Evolutionary conservation across 1,139 yeast genomes (phyloP).

Genomic region (Suhomyces choctaworum): DNA sequence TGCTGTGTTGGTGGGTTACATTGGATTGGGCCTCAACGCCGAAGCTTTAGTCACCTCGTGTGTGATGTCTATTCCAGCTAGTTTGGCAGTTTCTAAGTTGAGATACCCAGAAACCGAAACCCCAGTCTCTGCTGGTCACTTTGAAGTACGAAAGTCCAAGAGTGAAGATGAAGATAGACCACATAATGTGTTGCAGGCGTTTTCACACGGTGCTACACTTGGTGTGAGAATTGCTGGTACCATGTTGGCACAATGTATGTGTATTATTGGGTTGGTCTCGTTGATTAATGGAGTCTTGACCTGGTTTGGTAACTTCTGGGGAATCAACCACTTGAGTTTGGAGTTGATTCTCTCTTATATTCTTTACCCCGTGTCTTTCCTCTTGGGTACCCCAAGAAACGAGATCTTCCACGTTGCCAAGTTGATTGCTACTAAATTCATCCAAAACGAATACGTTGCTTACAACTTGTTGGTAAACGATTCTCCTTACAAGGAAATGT

Average conservation of each 20-base stretch:
- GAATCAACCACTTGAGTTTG: constrained; percentile 50
- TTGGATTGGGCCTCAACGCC: constrained; percentile 63
- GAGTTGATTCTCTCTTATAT: constrained; percentile 61
- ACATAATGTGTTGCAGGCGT: constrained; percentile 62
- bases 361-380: constrained; percentile 61
- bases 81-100: constrained; percentile 62
- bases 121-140: constrained; percentile 53
- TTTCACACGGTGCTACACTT: constrained; percentile 61
- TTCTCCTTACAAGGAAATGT: constrained; percentile 50
- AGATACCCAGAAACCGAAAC: constrained; percentile 63
- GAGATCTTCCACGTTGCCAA: constrained; percentile 54
- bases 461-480: constrained; percentile 44
- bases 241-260: constrained; percentile 60
- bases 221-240: constrained; percentile 63
- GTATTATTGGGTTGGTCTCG: constrained; percentile 64
- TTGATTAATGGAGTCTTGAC: constrained; percentile 58
- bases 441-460: constrained; percentile 67
- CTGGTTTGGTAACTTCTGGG: constrained; percentile 69
- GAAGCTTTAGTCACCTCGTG: constrained; percentile 67
- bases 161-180: constrained; percentile 46
- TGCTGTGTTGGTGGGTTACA: constrained; percentile 64
- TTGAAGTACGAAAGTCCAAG: constrained; percentile 19
- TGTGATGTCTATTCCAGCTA: constrained; percentile 72
- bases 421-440: constrained; percentile 58
- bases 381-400: constrained; percentile 59